Evolutionary conservation across 345 rosid genomes (phyloP).

Genomic region (Passiflora organensis): DNA sequence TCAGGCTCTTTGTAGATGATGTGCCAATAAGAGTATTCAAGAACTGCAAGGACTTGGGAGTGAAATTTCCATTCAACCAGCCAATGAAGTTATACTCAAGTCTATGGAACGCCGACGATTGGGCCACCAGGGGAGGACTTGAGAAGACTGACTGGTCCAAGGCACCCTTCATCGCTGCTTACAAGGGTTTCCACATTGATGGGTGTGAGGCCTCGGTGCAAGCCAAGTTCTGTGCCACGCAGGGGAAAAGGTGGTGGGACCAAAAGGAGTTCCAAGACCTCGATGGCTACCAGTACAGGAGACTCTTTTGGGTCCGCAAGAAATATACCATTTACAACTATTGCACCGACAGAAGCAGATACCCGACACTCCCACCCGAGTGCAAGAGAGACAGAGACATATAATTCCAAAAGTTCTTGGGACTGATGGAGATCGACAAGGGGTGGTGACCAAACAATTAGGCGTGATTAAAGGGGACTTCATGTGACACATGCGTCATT

Average conservation of each 20-base stretch:
- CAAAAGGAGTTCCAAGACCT: conserved; percentile 14
- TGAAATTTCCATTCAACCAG: conserved; percentile 16
- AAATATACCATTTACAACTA: conserved; percentile 17
- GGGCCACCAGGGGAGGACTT: conserved; percentile 18
- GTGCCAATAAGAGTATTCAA: conserved; percentile 24
- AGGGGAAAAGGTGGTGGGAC: conserved; percentile 21
- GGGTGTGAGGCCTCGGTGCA: conserved; percentile 17
- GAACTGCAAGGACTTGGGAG: conserved; percentile 22
- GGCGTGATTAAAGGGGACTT: too few species aligned
- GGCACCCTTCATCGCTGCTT: conserved; percentile 18
- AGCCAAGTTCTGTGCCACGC: conserved; percentile 13
- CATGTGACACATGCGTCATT: too few species aligned
- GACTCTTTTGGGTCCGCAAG: conserved; percentile 13
- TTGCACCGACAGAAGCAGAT: conserved; percentile 9
- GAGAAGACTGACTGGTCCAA: conserved; percentile 22
- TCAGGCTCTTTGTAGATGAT: conserved; percentile 24
- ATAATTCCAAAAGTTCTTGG: neutral
- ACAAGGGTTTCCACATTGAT: conserved; percentile 17
- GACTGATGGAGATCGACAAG: too few species aligned
- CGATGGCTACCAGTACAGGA: conserved; percentile 10
- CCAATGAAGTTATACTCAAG: conserved; percentile 22
- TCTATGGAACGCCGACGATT: conserved; percentile 20
- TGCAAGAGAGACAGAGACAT: conserved; percentile 15
- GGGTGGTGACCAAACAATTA: too few species aligned
- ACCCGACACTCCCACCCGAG: conserved; percentile 4